Base-by-base conservation (phyloP, 257 asterid genomes). In the Solanum etuberosum region DNA sequence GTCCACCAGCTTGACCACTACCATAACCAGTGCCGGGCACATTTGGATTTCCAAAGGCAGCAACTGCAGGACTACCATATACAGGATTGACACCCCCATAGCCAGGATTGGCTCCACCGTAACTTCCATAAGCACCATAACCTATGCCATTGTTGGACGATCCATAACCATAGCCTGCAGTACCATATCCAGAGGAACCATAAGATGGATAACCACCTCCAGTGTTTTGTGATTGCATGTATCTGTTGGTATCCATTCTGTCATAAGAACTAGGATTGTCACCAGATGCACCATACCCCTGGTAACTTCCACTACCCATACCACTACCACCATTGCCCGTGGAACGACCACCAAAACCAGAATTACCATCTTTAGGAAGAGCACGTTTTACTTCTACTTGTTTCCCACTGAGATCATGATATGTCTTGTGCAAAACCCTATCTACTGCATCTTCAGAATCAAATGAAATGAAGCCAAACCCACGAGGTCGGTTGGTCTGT, bases 311-410 rank as follows among this genome's bases (percentile, higher is more conserved):
- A 46, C 90, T 71, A 51, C 92, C 84, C 84, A 78, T 78, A 27
- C 84, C 63, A 78, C 65, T 18, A 70, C 89, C 92, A 43, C 92
- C 83, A 15, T 91, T 93, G 40, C 94, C 93, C 87, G 86, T 90
- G 37, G 95, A 89, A 54, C 97, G 92, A 18, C 89, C 57, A 38
- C 96, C 93, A 43, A 93, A 95, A 86, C 99, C 95, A 67, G 98
- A 91, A 89, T 88, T 93, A 84, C 94, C 90, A 85, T 96, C 99
- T 91, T 94, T 96, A 37, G 99, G 99, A 77, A 93, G 95, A 72
- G 99, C 99, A 51, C 98, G 95, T 89, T 96, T 96, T 78, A 96
- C 99, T 92, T 96, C 99, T 54, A 96, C 99, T 85, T 95, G 99
- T 89, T 95, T 96, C 29, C 97, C 99, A 85, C 87, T 90, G 89